Evolutionary conservation across 2,329 filamentous ascomycete genomes (phyloP), one percentile per base, ranked within the genome.

Genomic region (Alternaria sp.): DNA sequence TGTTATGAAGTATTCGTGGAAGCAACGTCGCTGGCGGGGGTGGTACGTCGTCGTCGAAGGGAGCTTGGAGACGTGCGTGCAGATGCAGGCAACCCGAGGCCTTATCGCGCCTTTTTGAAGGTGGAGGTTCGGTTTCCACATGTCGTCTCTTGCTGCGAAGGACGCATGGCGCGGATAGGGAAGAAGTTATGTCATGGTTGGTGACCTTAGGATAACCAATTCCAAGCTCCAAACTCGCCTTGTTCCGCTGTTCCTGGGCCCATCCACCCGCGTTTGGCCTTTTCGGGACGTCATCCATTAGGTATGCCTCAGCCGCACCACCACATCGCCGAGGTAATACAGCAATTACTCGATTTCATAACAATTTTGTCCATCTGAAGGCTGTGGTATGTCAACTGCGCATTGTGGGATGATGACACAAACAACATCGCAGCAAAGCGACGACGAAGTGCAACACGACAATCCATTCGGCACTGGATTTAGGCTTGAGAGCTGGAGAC

Each of bases 1-100:
- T 8, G 95, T 97, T 59, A 98, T 92, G 78, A 99, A 99, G 82
- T 99, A 98, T 70, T 96, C 93, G 81, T 97, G 93, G 78, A 98
- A 98, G 62, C 67, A 69, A 58, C 81, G 78, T 50, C 66, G 67
- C 52, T 69, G 63, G 58, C 64, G 62, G 62, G 62, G 56, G 44
- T 56, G 59, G 39, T 54, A 51, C 41, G 54, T 48, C 10, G 37
- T 40, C 37, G 59, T 49, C 39, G 53, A 51, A 24, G 65, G 51
- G 51, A 51, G 31, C 29, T 44, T 54, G 51, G 58, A 48, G 48
- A 45, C 48, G 29, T 44, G 58, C 58, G 58, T 44, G 64, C 56
- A 63, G 40, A 62, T 49, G 52, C 63, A 66, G 34, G 60, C 58
- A 59, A 58, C 60, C n/a, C 60, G 52, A 54, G 62, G 70, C 70